Base-by-base conservation (phyloP, 1,284 basidiomycete genomes). In the Cutaneotrichosporon dermatis region DNA sequence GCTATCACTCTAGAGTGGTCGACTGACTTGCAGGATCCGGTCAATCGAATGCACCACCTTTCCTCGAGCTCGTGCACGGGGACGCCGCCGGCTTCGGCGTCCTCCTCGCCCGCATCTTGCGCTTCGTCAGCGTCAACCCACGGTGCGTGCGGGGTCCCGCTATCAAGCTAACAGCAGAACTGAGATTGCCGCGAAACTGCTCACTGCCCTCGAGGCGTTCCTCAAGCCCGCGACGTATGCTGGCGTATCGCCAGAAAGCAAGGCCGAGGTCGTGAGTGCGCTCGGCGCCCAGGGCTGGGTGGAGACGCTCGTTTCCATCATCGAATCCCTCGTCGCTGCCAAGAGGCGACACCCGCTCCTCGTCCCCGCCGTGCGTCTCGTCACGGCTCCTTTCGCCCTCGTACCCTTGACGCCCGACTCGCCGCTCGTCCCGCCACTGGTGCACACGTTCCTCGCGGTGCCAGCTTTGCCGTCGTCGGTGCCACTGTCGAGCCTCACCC, bases 341-440 rank as follows among this genome's bases (percentile, higher is more conserved):
- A 74, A 73, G 65, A 74, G 72, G 67, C 77, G 77, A 52, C 72
- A 77, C 59, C 67, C 76, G 0, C 45, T 63, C 7, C 57, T 74
- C 6, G 60, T 58, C 13, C 66, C 68, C 11, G 59, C 74, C 49
- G 66, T 69, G 4, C 68, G 70, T 3, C 69, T 79, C 1, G 42
- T 77, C 33, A 69, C 69, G 11, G 71, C 71, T 2, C 75, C 76
- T 1, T 55, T 72, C 39, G 43, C 57, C 1, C 44, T 73, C 13
- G 54, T 66, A 2, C 46, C 54, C 10, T n/a, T 54, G 9, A 51
- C 54, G 2, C 9, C 34, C n/a, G 36, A 15, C 1, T 63, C 65
- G 6, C 48, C 66, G 3, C 25, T 76, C 10, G 51, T 71, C 33
- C 55, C 68, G 3, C 66, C 73, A 4, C 57, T 76, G 11, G 46